These are phyloP conservation scores for Dendrostoma leiphaemia DNA, from an alignment of 2,329 filamentous ascomycete genomes.

Conservation along the genomic window DNA sequence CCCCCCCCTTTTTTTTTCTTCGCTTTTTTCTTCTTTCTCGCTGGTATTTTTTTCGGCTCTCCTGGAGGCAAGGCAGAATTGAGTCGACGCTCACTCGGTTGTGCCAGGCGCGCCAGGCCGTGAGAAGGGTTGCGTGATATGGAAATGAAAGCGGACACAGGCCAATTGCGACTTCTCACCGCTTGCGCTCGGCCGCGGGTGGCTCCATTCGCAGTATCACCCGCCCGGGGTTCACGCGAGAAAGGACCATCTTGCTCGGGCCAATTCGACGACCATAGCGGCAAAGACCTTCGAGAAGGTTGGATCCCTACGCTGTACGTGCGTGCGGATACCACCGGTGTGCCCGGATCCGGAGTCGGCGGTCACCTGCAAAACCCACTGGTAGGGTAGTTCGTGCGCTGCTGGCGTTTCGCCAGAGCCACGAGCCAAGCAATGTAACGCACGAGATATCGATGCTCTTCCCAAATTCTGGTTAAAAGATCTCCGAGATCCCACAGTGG, in stretches of 20 bases:
- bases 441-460: too few species aligned
- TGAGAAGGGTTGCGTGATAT: constrained; percentile 13
- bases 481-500: too few species aligned
- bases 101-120: too few species aligned
- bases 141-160: constrained; percentile 18
- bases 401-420: too few species aligned
- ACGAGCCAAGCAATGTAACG: too few species aligned
- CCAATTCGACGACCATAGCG: neutral
- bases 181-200: constrained; percentile 2
- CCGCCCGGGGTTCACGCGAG: neutral
- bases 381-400: too few species aligned
- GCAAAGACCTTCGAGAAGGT: neutral
- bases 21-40: too few species aligned
- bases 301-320: too few species aligned
- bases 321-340: neutral
- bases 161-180: constrained; percentile 8
- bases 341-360: neutral
- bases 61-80: neutral
- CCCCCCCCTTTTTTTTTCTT: neutral
- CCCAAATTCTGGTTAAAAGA: too few species aligned
- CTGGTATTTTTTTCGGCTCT: too few species aligned
- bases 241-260: neutral
- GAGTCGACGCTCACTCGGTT: too few species aligned
- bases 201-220: neutral
- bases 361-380: too few species aligned